Evolutionary conservation across 1,284 basidiomycete genomes (phyloP), one percentile per base, ranked within the genome.

Genomic region (Cerioporus squamosus): DNA sequence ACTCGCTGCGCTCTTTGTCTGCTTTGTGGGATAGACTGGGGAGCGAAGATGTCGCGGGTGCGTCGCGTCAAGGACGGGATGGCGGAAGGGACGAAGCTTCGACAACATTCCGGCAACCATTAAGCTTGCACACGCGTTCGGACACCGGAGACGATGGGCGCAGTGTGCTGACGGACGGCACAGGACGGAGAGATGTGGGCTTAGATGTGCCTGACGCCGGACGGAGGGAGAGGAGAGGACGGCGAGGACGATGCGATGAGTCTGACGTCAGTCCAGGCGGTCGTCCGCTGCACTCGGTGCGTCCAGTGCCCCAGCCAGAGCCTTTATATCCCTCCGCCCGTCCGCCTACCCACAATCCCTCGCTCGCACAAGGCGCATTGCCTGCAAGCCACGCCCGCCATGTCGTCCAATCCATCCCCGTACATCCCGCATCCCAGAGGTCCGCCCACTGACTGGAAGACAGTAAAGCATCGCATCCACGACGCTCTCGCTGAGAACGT

Each of bases 401-500:
- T 36, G 29, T 36, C 33, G n/a, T 24, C 47, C 4, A 22, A 31
- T 14, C 42, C 59, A 6, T 44, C 63, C 20, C 65, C 65, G 14
- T 64, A 66, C 51, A 63, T 68, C 38, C 54, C 64, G 7, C 65
- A 68, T 44, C 42, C 48, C 23, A 64, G 60, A 48, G 7, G 40
- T 17, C 65, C 67, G 24, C 62, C 64, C 0, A 45, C 55, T 8
- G 61, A 68, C 51, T 46, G 63, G 46, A 59, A 61, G 50, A 44
- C 55, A 2, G 43, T 59, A 20, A 53, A 51, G 42, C 54, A 57
- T n/a, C 61, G 53, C 43, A 66, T 70, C 36, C 52, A 64, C 26
- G 62, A 69, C 38, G 67, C 69, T 14, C 48, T 71, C 29, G 24
- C 60, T 18, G 55, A 60, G 15, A 64, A 65, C 39, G 55, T 67